phyloP scores from a whole-genome alignment of 1,139 yeast genomes.

The Saccharomycopsis crataegensis region DNA sequence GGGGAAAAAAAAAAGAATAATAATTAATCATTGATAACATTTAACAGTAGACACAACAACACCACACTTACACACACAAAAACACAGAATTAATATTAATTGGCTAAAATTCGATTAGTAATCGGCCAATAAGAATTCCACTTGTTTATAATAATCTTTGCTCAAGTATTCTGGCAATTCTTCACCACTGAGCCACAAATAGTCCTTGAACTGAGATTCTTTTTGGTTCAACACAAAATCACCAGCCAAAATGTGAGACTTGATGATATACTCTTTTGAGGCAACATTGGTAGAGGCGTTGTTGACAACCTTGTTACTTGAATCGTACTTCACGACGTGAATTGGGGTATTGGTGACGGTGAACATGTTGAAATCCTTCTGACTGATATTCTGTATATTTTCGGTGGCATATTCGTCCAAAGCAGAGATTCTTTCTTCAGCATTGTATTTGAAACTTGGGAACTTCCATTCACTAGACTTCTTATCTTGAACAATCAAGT shows the following conservation, averaged over 20 bases:
- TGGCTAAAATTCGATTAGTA: slow-evolving; percentile 1
- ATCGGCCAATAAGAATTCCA: slow-evolving; percentile 46
- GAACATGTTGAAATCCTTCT: slow-evolving; percentile 74
- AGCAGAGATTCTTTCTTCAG: slow-evolving; percentile 36
- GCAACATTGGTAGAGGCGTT: slow-evolving; percentile 20
- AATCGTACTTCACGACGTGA: slow-evolving; percentile 43
- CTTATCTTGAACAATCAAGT: slow-evolving; percentile 51
- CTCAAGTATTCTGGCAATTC: slow-evolving; percentile 58
- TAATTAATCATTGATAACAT: not conserved
- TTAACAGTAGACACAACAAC: no score
- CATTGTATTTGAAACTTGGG: slow-evolving; percentile 48
- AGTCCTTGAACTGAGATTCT: slow-evolving; percentile 35
- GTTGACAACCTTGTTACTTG: slow-evolving; percentile 22
- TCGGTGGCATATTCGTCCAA: slow-evolving; percentile 70
- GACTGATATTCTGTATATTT: slow-evolving; percentile 68
- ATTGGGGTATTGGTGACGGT: slow-evolving; percentile 86
- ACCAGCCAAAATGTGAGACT: slow-evolving; percentile 90
- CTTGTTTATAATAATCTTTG: slow-evolving; percentile 45
- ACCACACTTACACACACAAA: no score
- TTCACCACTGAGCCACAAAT: slow-evolving; percentile 78
- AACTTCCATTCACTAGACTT: slow-evolving; percentile 56
- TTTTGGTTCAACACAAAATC: slow-evolving; percentile 46
- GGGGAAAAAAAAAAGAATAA: not conserved
- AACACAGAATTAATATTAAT: not conserved
- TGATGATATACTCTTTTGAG: slow-evolving; percentile 59